phyloP scores from a whole-genome alignment of 2,329 filamentous ascomycete species.

The Pestalotiopsis sp. region DNA sequence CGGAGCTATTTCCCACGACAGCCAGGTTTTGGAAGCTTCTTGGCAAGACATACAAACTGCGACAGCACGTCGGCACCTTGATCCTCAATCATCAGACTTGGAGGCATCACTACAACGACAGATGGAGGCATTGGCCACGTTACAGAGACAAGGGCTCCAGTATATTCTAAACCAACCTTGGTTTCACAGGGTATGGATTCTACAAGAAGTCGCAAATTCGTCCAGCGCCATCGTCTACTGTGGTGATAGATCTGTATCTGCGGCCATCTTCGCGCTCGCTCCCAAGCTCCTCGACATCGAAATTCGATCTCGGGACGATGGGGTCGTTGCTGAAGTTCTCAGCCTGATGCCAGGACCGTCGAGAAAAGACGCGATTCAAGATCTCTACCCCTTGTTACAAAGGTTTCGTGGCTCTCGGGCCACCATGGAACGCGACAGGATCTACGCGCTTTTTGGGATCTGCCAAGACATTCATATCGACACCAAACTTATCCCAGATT shows the following conservation, averaged over 20 bases:
- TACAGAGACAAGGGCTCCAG: not conserved
- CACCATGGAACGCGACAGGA: not conserved
- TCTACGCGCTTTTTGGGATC: not conserved
- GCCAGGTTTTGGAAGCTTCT: not conserved
- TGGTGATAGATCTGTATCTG: not conserved
- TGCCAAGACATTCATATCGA: not conserved
- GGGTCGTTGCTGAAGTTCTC: not conserved
- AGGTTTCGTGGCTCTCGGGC: not conserved
- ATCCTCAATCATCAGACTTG: not conserved
- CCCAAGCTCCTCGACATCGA: not conserved
- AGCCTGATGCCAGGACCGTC: not conserved
- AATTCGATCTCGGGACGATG: not conserved
- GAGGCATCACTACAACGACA: not conserved
- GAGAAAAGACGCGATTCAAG: not conserved
- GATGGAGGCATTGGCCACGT: not conserved
- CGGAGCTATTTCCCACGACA: not conserved
- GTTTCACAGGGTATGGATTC: not conserved
- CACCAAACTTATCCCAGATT: not conserved
- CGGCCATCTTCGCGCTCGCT: not conserved
- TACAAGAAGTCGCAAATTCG: not conserved
- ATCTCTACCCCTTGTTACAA: not conserved
- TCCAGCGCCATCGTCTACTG: not conserved
- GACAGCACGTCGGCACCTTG: not conserved
- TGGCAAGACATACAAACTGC: not conserved
- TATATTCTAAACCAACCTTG: not conserved